Evolutionary conservation across 2,329 filamentous ascomycete genomes (phyloP), one percentile per base, ranked within the genome.

Genomic region (Penicillium sp.): DNA sequence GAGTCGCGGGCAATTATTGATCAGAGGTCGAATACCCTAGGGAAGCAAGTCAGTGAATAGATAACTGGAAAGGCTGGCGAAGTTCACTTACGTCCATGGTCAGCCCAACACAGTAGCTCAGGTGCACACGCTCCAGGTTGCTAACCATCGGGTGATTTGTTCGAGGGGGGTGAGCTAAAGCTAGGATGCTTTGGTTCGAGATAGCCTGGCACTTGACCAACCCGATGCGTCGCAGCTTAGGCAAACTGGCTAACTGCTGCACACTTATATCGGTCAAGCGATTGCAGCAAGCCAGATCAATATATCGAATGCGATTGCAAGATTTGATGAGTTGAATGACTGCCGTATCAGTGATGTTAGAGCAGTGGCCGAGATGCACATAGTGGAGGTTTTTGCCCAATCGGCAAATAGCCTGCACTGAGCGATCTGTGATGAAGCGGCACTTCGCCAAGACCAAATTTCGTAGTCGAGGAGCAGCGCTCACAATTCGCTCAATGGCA

Each of bases 321-420:
- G 79, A 80, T 61, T 87, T 86, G 36, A 96, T 90, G 29, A 99
- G 80, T 50, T 85, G 86, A 63, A 89, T 88, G 16, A 99, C 90
- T 1, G 90, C 92, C 33, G 85, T 81, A 67, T 99, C 94, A 0
- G 93, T 96, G 66, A 99, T 92, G 43, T 92, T 85, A 26, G 85
- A 84, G 72, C 94, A 99, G 71, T 99, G 94, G 9, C 94, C 94
- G 2, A 99, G 81, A 67, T 99, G 94, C 47, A 99, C 87, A 70
- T 96, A 97, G 72, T 99, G 94, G 49, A 99, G 77, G 65, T 97
- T 99, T 78, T 96, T 97, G 57, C 92, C 91, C 4, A 99, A 81
- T 63, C 84, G 87, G 51, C 91, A 87, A 58, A 99, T 97, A 51
- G 92, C 87, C 62, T 88, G 80, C 8, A 99, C 91, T 8, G 93